Percentiles rank a stretch among this genome's conserved stretches.
phyloP scores from a whole-genome alignment of 768 basidiomycete genomes.

The Tremella mesenterica region DNA sequence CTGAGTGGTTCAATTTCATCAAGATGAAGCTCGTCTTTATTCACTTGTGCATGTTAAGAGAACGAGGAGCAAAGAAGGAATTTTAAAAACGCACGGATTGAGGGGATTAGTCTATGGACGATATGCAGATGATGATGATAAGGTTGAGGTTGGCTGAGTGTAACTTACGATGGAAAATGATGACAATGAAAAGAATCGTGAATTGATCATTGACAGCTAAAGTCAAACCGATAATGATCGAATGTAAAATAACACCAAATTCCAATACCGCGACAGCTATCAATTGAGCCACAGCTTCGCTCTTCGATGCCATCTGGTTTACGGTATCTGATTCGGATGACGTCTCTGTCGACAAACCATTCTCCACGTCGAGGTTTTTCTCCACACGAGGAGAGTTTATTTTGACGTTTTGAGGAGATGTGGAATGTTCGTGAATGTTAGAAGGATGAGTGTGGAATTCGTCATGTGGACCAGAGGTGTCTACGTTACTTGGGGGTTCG shows the following conservation, averaged over 20 bases:
- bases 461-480: constrained; percentile 17
- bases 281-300: constrained; percentile 55
- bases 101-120: no score
- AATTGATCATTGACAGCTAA: constrained; percentile 79
- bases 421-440: constrained; percentile 19
- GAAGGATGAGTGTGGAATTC: constrained; percentile 21
- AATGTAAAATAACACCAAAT: constrained; percentile 83
- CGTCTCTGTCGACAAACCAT: constrained; percentile 4
- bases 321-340: constrained; percentile 12
- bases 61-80: no score
- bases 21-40: no score
- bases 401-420: background rate
- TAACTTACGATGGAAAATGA: constrained; percentile 83
- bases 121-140: no score
- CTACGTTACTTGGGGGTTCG: constrained; percentile 44
- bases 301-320: constrained; percentile 12
- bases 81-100: no score
- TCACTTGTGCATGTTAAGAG: no score
- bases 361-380: constrained; percentile 11
- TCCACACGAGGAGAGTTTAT: background rate
- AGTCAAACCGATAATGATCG: constrained; percentile 78
- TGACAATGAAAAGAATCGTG: constrained; percentile 75
- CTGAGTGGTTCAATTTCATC: background rate
- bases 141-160: no score
- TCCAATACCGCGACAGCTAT: constrained; percentile 86